Evolutionary conservation across 441 rosid genomes (phyloP).

Genomic region (Erodium moschatum): DNA sequence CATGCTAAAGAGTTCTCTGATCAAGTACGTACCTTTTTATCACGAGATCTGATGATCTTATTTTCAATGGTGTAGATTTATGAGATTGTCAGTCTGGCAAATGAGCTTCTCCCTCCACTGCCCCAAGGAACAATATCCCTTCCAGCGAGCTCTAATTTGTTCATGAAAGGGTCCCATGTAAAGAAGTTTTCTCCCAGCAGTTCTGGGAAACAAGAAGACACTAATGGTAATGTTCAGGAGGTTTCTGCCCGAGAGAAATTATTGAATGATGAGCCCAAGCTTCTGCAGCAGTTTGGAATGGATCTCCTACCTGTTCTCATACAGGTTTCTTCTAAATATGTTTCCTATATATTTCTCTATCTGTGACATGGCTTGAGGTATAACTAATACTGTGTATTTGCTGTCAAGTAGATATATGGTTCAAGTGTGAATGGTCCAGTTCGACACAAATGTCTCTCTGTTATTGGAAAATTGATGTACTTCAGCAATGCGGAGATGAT

Average conservation of each 20-base stretch:
- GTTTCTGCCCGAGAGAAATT: slow-evolving; percentile 79
- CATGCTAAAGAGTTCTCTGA: not conserved
- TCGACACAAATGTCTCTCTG: slow-evolving; percentile 96
- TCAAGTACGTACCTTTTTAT: not conserved
- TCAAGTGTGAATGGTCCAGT: slow-evolving; percentile 92
- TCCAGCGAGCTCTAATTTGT: slow-evolving; percentile 60
- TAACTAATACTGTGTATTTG: not conserved
- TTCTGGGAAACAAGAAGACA: slow-evolving; percentile 64
- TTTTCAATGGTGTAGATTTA: slow-evolving; percentile 45
- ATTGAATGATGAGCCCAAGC: slow-evolving; percentile 83
- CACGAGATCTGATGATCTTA: not conserved
- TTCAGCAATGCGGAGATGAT: slow-evolving; percentile 89
- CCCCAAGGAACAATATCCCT: slow-evolving; percentile 89
- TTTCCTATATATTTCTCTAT: not conserved
- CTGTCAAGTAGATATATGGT: slow-evolving; percentile 57
- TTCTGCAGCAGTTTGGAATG: slow-evolving; percentile 91
- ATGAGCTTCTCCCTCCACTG: slow-evolving; percentile 95
- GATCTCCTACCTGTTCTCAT: slow-evolving; percentile 94
- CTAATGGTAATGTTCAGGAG: slow-evolving; percentile 42
- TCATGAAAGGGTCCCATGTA: slow-evolving; percentile 61
- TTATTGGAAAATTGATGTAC: slow-evolving; percentile 92
- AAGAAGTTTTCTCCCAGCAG: slow-evolving; percentile 60
- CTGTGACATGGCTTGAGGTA: not conserved
- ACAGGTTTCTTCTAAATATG: slow-evolving; percentile 45
- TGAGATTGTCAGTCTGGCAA: slow-evolving; percentile 98